Percentiles rank a stretch among this genome's conserved stretches.
These are phyloP conservation scores for Fonsecaea pedrosoi DNA, from an alignment of 2,329 filamentous ascomycete species.

Conservation along the genomic window DNA sequence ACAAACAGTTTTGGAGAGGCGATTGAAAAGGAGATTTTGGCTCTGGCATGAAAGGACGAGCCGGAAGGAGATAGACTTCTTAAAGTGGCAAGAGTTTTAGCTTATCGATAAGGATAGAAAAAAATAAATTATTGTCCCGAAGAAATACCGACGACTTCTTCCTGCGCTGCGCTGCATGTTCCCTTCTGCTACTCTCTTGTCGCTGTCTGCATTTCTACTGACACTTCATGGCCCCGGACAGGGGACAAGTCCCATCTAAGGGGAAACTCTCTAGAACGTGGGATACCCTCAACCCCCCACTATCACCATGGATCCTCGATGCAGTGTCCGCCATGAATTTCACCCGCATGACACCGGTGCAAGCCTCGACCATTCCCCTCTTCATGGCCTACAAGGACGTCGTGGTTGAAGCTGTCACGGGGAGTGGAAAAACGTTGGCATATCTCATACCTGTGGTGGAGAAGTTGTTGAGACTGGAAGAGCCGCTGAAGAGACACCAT, in stretches of 20 bases:
- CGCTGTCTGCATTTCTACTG: not conserved
- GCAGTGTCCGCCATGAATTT: constrained; percentile 86
- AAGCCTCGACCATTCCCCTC: constrained; percentile 86
- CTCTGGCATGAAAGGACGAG: not conserved
- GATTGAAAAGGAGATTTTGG: constrained; percentile 66
- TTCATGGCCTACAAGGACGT: constrained; percentile 91
- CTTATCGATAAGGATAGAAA: not conserved
- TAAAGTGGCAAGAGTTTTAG: constrained; percentile 1
- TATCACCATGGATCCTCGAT: constrained; percentile 85
- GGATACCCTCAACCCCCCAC: constrained; percentile 71
- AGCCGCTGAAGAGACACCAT: constrained; percentile 86
- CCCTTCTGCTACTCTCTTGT: not conserved
- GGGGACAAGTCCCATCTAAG: constrained; percentile 58
- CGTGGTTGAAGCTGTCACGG: constrained; percentile 90
- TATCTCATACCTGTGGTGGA: constrained; percentile 86
- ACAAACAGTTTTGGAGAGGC: constrained; percentile 91
- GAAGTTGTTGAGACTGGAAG: constrained; percentile 77
- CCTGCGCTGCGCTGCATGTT: not conserved
- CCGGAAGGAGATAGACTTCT: not conserved
- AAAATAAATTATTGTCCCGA: not conserved
- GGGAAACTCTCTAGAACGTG: constrained; percentile 63
- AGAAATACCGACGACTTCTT: not conserved
- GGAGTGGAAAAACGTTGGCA: constrained; percentile 86
- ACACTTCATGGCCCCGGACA: constrained; percentile 39
- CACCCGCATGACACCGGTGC: constrained; percentile 87